Percentiles rank a stretch among this genome's conserved stretches.
Conservation (phyloP, 306 rosid species). For the Lupinus albus region DNA sequence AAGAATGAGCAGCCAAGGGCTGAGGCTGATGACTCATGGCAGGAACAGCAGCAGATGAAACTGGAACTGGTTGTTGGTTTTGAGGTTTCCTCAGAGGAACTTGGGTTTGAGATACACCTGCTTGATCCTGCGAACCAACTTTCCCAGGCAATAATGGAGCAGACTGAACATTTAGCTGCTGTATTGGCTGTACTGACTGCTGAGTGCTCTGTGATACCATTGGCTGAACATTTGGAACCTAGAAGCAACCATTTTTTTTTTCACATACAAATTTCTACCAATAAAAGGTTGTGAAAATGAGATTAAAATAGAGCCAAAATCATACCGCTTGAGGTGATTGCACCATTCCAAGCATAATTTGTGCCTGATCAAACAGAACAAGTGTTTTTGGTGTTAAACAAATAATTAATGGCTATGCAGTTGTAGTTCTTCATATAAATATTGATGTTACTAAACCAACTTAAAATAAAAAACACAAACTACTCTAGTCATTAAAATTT, state of each 20-base stretch:
- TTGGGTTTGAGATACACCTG: conserved; percentile 39
- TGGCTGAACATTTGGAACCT: conserved; percentile 81
- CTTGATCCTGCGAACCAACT: conserved; percentile 61
- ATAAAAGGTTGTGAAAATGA: conserved; percentile 30
- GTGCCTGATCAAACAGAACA: conserved; percentile 65
- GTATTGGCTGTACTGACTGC: conserved; percentile 58
- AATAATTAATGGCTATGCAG: background rate
- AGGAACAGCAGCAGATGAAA: conserved; percentile 65
- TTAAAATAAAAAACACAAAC: too few species aligned
- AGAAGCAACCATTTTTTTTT: conserved; percentile 36
- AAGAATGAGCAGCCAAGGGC: conserved; percentile 60
- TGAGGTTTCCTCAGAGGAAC: conserved; percentile 68
- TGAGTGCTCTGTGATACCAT: conserved; percentile 58
- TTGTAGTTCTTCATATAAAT: too few species aligned
- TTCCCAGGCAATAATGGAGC: conserved; percentile 57
- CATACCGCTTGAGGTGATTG: conserved; percentile 80
- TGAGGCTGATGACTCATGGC: conserved; percentile 66
- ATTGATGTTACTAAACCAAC: background rate
- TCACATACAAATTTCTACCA: conserved; percentile 14
- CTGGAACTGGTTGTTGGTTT: conserved; percentile 59
- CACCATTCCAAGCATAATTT: conserved; percentile 99
- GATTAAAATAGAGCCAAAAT: conserved; percentile 21
- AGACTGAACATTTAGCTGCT: conserved; percentile 58
- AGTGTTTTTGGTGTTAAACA: background rate
- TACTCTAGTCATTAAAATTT: too few species aligned